These are phyloP conservation scores for Hortaea sp. DNA, from an alignment of 2,329 filamentous ascomycete genomes.

Conservation along the genomic window DNA sequence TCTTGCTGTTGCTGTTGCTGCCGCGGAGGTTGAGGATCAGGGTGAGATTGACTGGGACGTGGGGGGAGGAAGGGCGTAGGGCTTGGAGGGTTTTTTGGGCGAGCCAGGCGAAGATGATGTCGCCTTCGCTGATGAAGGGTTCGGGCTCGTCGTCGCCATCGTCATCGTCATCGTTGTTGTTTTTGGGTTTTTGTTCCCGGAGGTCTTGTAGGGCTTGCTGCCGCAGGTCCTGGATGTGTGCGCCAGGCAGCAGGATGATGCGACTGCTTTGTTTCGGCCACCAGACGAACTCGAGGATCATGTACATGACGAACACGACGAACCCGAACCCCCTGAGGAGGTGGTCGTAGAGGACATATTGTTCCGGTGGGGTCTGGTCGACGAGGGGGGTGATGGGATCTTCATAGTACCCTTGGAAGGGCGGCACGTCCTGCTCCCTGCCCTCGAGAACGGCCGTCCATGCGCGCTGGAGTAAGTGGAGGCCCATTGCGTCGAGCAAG, in stretches of 20 bases:
- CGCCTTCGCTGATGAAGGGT: constrained; percentile 16
- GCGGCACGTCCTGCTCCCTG: constrained; percentile 11
- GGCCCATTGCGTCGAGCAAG: constrained; percentile 16
- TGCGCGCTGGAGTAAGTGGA: constrained; percentile 10
- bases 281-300: constrained; percentile 3
- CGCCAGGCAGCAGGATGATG: not conserved
- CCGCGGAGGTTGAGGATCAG: constrained; percentile 21
- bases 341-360: constrained; percentile 8
- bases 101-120: constrained; percentile 18
- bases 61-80: constrained; percentile 2
- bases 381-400: constrained; percentile 15
- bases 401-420: constrained; percentile 11
- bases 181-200: not conserved
- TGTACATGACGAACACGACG: constrained; percentile 7
- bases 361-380: constrained; percentile 7
- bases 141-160: not conserved
- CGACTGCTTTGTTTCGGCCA: not conserved
- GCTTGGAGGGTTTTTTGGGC: constrained; percentile 5
- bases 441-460: constrained; percentile 18
- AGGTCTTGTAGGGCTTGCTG: not conserved
- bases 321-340: constrained; percentile 3
- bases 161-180: constrained; percentile 1
- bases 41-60: constrained; percentile 12
- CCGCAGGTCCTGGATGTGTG: not conserved
- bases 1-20: constrained; percentile 4